These are phyloP conservation scores for Solanum sitiens DNA, from an alignment of 257 asterid species.

Conservation along the genomic window DNA sequence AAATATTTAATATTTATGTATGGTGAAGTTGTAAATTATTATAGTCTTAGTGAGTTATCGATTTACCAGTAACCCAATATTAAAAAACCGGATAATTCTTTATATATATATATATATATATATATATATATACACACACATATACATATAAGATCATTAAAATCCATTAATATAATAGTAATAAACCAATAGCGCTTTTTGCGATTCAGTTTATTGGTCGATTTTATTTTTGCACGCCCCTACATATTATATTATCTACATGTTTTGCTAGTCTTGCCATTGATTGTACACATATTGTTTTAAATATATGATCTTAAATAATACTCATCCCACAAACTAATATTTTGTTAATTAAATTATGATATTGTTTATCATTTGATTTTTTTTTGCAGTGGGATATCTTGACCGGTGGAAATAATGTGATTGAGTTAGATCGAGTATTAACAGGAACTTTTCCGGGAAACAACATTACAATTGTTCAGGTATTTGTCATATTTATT, in stretches of 20 bases:
- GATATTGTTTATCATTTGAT: not conserved
- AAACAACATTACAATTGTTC: slow-evolving; percentile 43
- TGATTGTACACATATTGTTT: not conserved
- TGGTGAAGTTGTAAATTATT: not conserved
- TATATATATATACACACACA: too few relatives aligned
- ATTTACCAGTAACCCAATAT: too few relatives aligned
- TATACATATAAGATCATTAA: too few relatives aligned
- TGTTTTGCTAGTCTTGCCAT: not conserved
- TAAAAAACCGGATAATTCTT: too few relatives aligned
- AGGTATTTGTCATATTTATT: slow-evolving; percentile 24
- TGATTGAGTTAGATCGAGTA: slow-evolving; percentile 36
- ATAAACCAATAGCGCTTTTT: not conserved
- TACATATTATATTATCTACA: not conserved
- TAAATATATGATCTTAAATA: not conserved
- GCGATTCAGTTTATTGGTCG: not conserved
- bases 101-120: too few relatives aligned
- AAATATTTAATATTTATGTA: not conserved
- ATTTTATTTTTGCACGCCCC: not conserved
- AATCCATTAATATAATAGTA: not conserved
- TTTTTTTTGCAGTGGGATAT: slow-evolving; percentile 50
- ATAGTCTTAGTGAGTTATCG: not conserved
- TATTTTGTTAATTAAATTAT: not conserved
- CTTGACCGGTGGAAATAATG: slow-evolving; percentile 32
- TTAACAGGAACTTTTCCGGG: slow-evolving; percentile 46
- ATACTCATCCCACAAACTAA: not conserved